Evolutionary conservation across 1,284 basidiomycete genomes (phyloP), one percentile per base, ranked within the genome.

Genomic region (Filobasidium uniguttulatum): DNA sequence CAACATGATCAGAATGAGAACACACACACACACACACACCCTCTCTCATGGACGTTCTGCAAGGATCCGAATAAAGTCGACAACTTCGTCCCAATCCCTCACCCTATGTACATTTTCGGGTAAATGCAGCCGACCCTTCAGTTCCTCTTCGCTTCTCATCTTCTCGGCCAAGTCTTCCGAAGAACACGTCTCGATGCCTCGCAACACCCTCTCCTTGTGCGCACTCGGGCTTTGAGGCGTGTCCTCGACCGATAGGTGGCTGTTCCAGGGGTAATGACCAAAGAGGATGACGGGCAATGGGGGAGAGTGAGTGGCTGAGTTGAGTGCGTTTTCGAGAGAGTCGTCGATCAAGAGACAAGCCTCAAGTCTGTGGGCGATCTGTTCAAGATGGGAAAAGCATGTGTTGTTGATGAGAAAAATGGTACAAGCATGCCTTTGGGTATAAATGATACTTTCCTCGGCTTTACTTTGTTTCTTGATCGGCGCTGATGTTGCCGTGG

Each of bases 221-320:
- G 74, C 69, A 70, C 80, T 73, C 49, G 76, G 72, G 48, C 81
- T 75, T 48, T 63, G 61, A 51, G 60, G 36, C 38, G 60, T 35
- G 30, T 48, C 60, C 48, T 73, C 65, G 15, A 68, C 64, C 15
- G 49, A 5, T 25, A 75, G 75, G 33, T 52, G 77, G 26, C 60
- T 71, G 64, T 84, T 85, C 84, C 84, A 87, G 46, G 77, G 72
- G 58, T 85, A 84, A 41, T 76, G 67, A n/a, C 83, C 84, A 57
- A 85, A 85, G 5, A 87, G 72, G 30, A 86, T 67, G n/a, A 81
- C 79, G 2, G 72, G 76, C 14, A 76, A 65, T 1, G 70, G 69
- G 15, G 68, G 62, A 6, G 56, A 44, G 7, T 60, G 61, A 8
- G 49, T 70, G 0, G 73, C 73, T 53, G 78, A 78, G 49, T 78